Base-by-base conservation (phyloP, 345 rosid species). In the Brassica nigra region DNA sequence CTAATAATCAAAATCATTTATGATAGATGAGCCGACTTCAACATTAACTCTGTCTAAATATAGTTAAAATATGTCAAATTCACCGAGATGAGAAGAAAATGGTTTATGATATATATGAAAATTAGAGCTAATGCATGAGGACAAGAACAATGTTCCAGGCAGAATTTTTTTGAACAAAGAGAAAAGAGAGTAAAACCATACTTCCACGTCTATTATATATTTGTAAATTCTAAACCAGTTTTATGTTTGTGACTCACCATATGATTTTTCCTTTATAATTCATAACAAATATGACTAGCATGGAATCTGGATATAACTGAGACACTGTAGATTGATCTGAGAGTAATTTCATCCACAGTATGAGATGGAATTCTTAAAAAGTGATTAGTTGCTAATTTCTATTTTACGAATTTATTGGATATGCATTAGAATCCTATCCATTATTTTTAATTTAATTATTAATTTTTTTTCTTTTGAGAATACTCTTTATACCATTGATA, bases 211-310 rank as follows among this genome's bases (percentile, higher is more conserved):
- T 69, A 36, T 42, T 49, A 58, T 55, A 20, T 20, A 42, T 59
- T 57, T 4, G 18, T 39, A 75, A 37, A 75, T 59, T 62, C 2
- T 57, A 20, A 65, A 37, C 77, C 37, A 73, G 61, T 77, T 82
- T 39, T 30, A 70, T 64, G 66, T 74, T 74, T 74, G 73, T 85
- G 85, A 81, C 89, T 83, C 61, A 76, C 75, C 91, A 88, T 84
- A 88, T 86, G 89, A 67, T 49, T 71, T 78, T 82, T 76, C 42
- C 77, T 81, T 84, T 73, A 76, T 78, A 76, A 49, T 79, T 84
- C 87, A 20, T 20, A 20, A 20, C 23, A 20, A 20, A 20, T 20
- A 20, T 20, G 23, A 20, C 23, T 34, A 34, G 37, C 37, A 34
- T 34, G 37, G 37, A 34, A 34, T 34, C 37, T 34, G 37, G 37